phyloP scores from a whole-genome alignment of 805 yeast species.

The Candida ascalaphidarum region DNA sequence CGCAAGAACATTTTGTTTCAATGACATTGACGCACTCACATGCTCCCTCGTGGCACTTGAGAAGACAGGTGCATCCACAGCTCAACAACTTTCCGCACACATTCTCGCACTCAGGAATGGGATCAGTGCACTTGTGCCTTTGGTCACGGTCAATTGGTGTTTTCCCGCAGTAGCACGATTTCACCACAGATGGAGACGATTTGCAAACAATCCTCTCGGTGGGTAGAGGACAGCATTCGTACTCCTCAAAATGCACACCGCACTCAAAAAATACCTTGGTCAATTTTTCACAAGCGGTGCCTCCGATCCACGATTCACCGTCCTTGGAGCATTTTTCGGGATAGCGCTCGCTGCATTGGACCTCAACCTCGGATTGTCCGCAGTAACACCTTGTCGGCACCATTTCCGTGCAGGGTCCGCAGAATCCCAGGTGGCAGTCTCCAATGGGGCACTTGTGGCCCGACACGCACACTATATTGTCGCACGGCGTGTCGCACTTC shows the following conservation, averaged over 20 bases:
- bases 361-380: slow-evolving; percentile 42
- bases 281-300: slow-evolving; percentile 19
- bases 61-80: slow-evolving; percentile 70
- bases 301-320: slow-evolving; percentile 20
- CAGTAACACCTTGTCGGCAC: slow-evolving; percentile 62
- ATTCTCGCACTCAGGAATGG: slow-evolving; percentile 66
- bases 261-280: slow-evolving; percentile 56
- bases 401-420: slow-evolving; percentile 59
- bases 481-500: slow-evolving; percentile 59
- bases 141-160: slow-evolving; percentile 33
- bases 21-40: slow-evolving; percentile 57
- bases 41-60: slow-evolving; percentile 68
- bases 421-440: slow-evolving; percentile 70
- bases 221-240: slow-evolving; percentile 41
- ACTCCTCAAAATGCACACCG: slow-evolving; percentile 45
- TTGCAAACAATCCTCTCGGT: slow-evolving; percentile 38
- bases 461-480: slow-evolving; percentile 53
- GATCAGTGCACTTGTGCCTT: slow-evolving; percentile 62
- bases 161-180: slow-evolving; percentile 77
- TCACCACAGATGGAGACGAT: slow-evolving; percentile 48
- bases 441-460: slow-evolving; percentile 51
- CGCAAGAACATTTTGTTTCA: slow-evolving; percentile 56
- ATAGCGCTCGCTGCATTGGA: slow-evolving; percentile 37
- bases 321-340: slow-evolving; percentile 22
- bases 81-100: slow-evolving; percentile 53